Conservation (phyloP, 2,329 filamentous ascomycete species). For the Calonectria crousiana region DNA sequence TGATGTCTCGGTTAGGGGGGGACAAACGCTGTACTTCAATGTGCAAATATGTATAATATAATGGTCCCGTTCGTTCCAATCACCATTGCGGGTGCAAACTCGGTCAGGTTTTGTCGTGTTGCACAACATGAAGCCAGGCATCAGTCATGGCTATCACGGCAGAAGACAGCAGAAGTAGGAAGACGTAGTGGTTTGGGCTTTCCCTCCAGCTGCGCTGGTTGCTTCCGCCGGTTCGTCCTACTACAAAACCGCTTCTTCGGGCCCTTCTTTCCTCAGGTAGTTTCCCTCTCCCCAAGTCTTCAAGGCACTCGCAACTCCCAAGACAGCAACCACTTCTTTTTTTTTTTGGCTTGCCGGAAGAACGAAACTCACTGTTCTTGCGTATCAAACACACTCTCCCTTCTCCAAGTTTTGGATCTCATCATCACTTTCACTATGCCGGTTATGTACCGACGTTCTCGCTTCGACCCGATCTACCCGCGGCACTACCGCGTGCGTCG, state of each 20-base stretch:
- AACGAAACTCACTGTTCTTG: too few species aligned
- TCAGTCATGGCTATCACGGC: neutral
- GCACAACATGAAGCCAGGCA: neutral
- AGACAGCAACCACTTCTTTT: neutral
- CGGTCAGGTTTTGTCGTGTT: neutral
- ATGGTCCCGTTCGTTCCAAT: constrained; percentile 4
- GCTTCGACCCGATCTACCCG: too few species aligned
- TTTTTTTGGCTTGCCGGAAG: neutral
- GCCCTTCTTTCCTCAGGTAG: neutral
- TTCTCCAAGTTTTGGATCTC: neutral
- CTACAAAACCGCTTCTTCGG: neutral
- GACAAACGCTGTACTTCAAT: constrained; percentile 20
- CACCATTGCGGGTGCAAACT: neutral
- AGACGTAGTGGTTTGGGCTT: neutral
- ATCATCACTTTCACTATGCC: too few species aligned
- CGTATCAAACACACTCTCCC: neutral
- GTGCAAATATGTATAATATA: constrained; percentile 18
- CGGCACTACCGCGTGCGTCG: neutral
- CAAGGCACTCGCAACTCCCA: neutral
- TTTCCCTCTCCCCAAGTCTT: neutral
- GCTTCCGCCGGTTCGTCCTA: constrained; percentile 1
- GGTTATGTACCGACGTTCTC: too few species aligned
- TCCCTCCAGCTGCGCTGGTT: neutral
- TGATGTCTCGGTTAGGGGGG: constrained; percentile 4
- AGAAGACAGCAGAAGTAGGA: neutral